These are phyloP conservation scores for Exophiala phaeomuriformis DNA, from an alignment of 2,329 filamentous ascomycete species.

Conservation along the genomic window DNA sequence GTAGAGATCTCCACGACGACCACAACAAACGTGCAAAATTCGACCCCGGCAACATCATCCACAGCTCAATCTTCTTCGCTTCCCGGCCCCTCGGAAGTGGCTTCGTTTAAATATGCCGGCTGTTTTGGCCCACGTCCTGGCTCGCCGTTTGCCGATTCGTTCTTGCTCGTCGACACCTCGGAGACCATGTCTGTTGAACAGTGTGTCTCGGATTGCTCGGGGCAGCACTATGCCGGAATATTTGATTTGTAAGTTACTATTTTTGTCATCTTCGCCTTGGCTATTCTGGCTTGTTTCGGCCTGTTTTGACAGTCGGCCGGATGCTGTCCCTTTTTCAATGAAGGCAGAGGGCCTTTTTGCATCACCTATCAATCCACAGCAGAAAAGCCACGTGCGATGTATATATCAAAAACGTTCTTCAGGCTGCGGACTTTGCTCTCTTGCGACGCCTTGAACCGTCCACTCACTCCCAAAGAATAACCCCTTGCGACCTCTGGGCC, in stretches of 20 bases:
- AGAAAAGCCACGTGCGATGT: too few relatives aligned
- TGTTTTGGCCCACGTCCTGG: slow-evolving; percentile 17
- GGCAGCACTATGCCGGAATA: slow-evolving; percentile 6
- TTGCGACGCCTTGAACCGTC: too few relatives aligned
- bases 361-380: too few relatives aligned
- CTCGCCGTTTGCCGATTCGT: slow-evolving; percentile 11
- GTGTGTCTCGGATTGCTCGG: slow-evolving; percentile 14
- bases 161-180: slow-evolving; percentile 13
- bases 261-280: neutral
- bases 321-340: too few relatives aligned
- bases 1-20: neutral
- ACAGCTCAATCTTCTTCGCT: slow-evolving; percentile 1
- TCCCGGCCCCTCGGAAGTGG: slow-evolving; percentile 10
- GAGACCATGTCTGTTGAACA: slow-evolving; percentile 15
- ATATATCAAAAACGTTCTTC: too few relatives aligned
- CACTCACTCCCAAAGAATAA: neutral
- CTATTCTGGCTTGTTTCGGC: neutral
- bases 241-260: slow-evolving; percentile 16
- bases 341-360: too few relatives aligned
- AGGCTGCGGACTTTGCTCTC: too few relatives aligned
- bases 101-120: slow-evolving; percentile 18
- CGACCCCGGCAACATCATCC: neutral
- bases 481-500: neutral
- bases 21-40: neutral
- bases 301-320: too few relatives aligned